These are phyloP conservation scores for Mucor saturninus DNA, from an alignment of 371 early-diverging fungal genomes.

Conservation along the genomic window DNA sequence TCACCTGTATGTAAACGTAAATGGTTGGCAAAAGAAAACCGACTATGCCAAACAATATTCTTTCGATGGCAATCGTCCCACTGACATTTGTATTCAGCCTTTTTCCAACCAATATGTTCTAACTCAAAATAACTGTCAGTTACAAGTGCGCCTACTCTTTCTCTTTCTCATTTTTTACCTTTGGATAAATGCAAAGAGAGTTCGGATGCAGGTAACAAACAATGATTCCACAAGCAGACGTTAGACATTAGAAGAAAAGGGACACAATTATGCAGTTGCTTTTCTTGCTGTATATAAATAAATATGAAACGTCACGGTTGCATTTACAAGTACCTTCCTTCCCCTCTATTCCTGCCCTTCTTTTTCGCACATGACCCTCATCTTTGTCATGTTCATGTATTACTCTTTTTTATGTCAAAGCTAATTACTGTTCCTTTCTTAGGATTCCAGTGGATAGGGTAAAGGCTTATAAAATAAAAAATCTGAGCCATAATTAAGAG, in stretches of 20 bases:
- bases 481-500: too few relatives aligned
- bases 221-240: not conserved
- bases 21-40: not conserved
- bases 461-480: too few relatives aligned
- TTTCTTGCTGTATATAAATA: not conserved
- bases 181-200: not conserved
- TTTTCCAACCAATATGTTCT: slow-evolving; percentile 5
- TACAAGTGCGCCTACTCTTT: not conserved
- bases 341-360: too few relatives aligned
- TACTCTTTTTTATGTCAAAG: too few relatives aligned
- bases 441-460: too few relatives aligned
- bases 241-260: not conserved
- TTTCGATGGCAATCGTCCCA: not conserved
- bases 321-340: not conserved
- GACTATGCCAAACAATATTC: not conserved
- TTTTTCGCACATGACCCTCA: too few relatives aligned
- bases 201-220: not conserved
- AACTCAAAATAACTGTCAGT: not conserved
- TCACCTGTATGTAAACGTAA: not conserved
- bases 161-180: not conserved
- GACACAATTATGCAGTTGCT: not conserved
- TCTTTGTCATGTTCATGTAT: too few relatives aligned
- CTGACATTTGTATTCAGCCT: not conserved
- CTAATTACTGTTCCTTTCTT: too few relatives aligned
- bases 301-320: not conserved